A percentile compares a stretch with the other conserved stretches of the same genome.
These are phyloP conservation scores for Boeremia exigua DNA, from an alignment of 2,329 filamentous ascomycete species.

Conservation along the genomic window DNA sequence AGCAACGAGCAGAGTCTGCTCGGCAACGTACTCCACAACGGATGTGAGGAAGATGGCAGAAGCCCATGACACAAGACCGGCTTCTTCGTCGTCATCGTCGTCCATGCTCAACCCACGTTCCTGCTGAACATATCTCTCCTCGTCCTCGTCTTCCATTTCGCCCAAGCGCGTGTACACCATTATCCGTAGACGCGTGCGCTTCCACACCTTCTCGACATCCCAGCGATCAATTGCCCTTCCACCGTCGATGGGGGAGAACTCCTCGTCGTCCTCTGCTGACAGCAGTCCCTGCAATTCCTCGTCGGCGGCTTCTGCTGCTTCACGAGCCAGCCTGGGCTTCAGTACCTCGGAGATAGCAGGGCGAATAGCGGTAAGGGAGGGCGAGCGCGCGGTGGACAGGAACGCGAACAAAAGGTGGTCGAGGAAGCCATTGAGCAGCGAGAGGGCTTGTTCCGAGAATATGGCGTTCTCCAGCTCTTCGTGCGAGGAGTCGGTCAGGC, in stretches of 20 bases:
- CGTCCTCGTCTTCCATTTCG: constrained; percentile 97
- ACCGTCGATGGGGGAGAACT: constrained; percentile 37
- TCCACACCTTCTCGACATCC: constrained; percentile 94
- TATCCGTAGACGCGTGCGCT: constrained; percentile 86
- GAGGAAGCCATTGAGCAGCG: constrained; percentile 87
- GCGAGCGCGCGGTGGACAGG: constrained; percentile 79
- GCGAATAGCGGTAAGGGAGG: constrained; percentile 74
- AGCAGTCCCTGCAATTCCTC: constrained; percentile 89
- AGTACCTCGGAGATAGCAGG: constrained; percentile 86
- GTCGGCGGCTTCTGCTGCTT: constrained; percentile 81
- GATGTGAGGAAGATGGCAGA: constrained; percentile 96
- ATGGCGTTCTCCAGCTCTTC: constrained; percentile 69
- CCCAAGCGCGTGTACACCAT: constrained; percentile 98
- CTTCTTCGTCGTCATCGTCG: constrained; percentile 44
- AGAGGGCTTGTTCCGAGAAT: constrained; percentile 75
- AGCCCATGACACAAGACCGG: constrained; percentile 75
- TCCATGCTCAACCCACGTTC: constrained; percentile 69
- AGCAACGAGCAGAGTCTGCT: constrained; percentile 86
- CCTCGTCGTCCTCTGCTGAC: constrained; percentile 70
- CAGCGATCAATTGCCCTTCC: constrained; percentile 63
- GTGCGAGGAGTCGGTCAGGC: constrained; percentile 68
- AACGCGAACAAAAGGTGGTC: constrained; percentile 94
- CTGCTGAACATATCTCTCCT: constrained; percentile 84
- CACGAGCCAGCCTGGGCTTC: constrained; percentile 85
- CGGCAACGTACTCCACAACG: constrained; percentile 90